Evolutionary conservation across 495 filamentous ascomycete genomes (phyloP), one percentile per base, ranked within the genome.

Genomic region (Penicillium egyptiacum): DNA sequence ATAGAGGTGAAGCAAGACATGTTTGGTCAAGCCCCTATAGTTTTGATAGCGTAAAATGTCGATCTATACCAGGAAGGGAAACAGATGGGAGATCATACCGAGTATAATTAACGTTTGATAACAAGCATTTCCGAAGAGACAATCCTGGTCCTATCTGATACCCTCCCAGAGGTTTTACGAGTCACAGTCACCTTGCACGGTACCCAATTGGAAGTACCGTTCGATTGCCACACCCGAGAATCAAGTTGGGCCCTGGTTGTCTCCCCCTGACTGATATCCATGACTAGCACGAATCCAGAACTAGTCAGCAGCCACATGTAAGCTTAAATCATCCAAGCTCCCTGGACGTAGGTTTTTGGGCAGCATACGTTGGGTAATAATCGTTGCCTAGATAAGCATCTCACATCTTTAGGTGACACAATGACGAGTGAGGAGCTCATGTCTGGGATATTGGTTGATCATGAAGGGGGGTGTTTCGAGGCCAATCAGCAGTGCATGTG

Each of bases 391-490:
- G 20, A 47, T 20, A 37, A 43, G 23, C 37, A 25, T 28, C 10
- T 17, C 23, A n/a, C 47, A 26, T 37, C 12, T 16, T 26, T 63
- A 48, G 35, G 62, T 70, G 26, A 45, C 55, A 70, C 65, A 64
- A 63, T 64, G 65, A 62, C 59, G 58, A 57, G 58, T 49, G 35
- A 59, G 20, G 44, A 55, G 48, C 16, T 49, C 50, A 50, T 50
- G 19, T 19, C 47, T 45, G 48, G 55, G 39, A 64, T 57, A 58
- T 54, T 31, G 31, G 44, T 39, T 65, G 53, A 62, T 60, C 58
- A 64, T 62, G 33, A 47, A 20, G 55, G 46, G 51, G 45, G 39
- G 2, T 17, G 26, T 23, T 35, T 55, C 20, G 20, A 55, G 25
- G 26, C 37, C 19, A 26, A 14, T 31, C 37, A 33, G 28, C 33